Evolutionary conservation across 345 rosid species (phyloP), one percentile per base, ranked within the genome.

Genomic region (Citrus cavaleriei): DNA sequence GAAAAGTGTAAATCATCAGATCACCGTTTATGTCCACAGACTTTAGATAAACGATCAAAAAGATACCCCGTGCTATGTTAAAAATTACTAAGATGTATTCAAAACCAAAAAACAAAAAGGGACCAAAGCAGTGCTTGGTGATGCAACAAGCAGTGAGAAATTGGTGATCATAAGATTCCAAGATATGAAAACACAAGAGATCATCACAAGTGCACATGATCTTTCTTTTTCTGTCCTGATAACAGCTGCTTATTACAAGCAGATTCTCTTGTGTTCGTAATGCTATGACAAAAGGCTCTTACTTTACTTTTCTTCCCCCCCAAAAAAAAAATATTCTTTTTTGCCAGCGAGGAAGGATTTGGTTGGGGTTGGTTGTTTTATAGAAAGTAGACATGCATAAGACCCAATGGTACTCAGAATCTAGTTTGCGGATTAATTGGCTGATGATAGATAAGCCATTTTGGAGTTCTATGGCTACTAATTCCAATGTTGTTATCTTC

Each of bases 1-100:
- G 66, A 69, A 80, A 84, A 66, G 13, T 10, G 57, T 40, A 72
- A 76, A 34, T 55, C 49, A 40, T 54, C 55, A 62, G 21, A 65
- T 46, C 68, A 68, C 27, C 37, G 42, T 69, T 55, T 28, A 32
- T 63, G 77, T 65, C 27, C 35, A 58, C 40, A 30, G 40, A 68
- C 30, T 46, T 46, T 25, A 58, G 42, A 67, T 49, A 59, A 35
- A 13, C 61, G 10, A 65, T 8, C 10, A 70, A 79, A 57, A 57
- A 1, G 34, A 60, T 37, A 34, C 24, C 61, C 58, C 35, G 30
- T 7, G 58, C 73, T 54, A 25, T 24, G 10, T 18, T 49, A 75
- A 7, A 19, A 46, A 75, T 75, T 12, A n/a, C 34, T 2, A 30
- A 76, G 12, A 51, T 9, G 42, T 38, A 27, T 25, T 16, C 34